Evolutionary conservation across 768 basidiomycete genomes (phyloP), one percentile per base, ranked within the genome.

Genomic region (Tephrocybe sp.): DNA sequence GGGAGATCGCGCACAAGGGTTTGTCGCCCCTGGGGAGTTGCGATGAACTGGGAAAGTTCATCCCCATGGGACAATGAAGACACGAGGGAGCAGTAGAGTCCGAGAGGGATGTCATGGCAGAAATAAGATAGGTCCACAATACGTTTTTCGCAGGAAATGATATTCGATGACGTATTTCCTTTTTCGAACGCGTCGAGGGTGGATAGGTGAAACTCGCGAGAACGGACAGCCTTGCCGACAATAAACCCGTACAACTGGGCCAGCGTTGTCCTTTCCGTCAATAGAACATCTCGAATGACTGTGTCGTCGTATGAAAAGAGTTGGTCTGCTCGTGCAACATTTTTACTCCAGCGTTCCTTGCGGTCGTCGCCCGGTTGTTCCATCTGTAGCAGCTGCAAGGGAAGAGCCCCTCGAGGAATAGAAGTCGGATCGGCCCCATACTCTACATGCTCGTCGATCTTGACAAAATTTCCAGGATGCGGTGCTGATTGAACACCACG

Each of bases 231-330:
- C 59, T 83, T 84, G 12, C 86, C 90, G 12, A 81, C 72, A 38
- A 87, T 77, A 65, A 80, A 91, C 12, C 91, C 93, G 62, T 89
- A 89, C 24, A 81, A 57, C 57, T 93, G 90, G 2, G 81, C 77
- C n/a, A 86, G 61, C 2, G 88, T 85, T 23, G 80, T 81, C 40
- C 79, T 76, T 62, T 95, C 89, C 2, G 78, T 76, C n/a, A 89
- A 68, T 50, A 93, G 72, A 26, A 81, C 75, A 18, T 84, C 78
- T 28, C 81, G 77, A 50, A 87, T 75, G 7, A 74, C 77, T 17
- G 73, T 63, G 50, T 81, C 81, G 44, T 83, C 80, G 41, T 73
- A 68, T 4, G 71, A 65, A 56, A 84, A 81, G 4, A 86, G 68
- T 52, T 84, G 74, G n/a, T 77, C 65, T 4, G 77, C 77, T 23